Evolutionary conservation across 1,284 basidiomycete species (phyloP).

Genomic region (Sporisorium graminicola): DNA sequence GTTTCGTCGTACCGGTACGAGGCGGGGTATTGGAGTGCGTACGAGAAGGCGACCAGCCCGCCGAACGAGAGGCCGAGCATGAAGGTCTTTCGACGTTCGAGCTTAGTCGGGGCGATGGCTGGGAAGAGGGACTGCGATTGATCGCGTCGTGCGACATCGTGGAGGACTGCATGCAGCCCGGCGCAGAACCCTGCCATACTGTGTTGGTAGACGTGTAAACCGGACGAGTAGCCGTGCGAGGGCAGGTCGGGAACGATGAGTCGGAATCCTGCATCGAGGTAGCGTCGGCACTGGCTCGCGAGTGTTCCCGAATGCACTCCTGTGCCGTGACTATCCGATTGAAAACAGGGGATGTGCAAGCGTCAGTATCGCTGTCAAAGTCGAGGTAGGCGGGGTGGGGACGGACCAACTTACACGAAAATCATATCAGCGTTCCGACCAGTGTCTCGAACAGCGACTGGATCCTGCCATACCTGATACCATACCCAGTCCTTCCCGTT

Average conservation of each 20-base stretch:
- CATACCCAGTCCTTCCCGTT: conserved; percentile 66
- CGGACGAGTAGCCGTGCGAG: conserved; percentile 66
- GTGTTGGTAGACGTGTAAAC: conserved; percentile 63
- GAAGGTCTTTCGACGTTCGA: conserved; percentile 60
- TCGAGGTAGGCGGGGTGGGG: too few relatives aligned
- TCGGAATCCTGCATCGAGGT: conserved; percentile 65
- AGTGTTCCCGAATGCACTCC: conserved; percentile 68
- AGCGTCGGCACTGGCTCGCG: conserved; percentile 63
- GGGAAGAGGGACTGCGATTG: conserved; percentile 36
- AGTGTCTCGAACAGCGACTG: conserved; percentile 43
- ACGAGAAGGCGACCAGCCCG: conserved; percentile 60
- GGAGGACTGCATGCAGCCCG: conserved; percentile 59
- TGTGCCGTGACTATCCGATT: conserved; percentile 54
- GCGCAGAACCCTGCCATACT: conserved; percentile 51
- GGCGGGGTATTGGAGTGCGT: conserved; percentile 60
- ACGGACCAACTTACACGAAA: conserved; percentile 45
- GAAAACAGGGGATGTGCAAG: background rate
- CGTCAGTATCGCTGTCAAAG: background rate
- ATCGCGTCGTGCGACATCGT: conserved; percentile 61
- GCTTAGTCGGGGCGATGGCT: conserved; percentile 33
- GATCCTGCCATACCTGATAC: conserved; percentile 68
- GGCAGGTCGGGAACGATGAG: conserved; percentile 65
- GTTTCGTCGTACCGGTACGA: conserved; percentile 53
- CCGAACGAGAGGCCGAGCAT: conserved; percentile 67
- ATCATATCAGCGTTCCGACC: conserved; percentile 63